Base-by-base conservation (phyloP, 306 rosid species). In the Castanea crenata region DNA sequence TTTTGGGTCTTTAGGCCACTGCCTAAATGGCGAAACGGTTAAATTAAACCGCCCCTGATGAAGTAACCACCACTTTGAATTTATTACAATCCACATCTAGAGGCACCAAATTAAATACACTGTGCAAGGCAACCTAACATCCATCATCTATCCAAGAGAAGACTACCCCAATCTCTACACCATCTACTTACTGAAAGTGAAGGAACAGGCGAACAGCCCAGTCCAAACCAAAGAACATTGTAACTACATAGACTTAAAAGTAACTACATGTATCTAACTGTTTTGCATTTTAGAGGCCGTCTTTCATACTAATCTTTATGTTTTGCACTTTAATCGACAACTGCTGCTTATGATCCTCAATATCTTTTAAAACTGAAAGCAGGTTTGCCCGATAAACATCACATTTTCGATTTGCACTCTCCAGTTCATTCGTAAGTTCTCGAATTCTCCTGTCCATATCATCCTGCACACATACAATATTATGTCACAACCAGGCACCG, bases 291-390 rank as follows among this genome's bases (percentile, higher is more conserved):
- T 87, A 93, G 70, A 90, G 78, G 83, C 92, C 89, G 55, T 96
- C 98, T 85, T 90, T 96, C 94, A 96, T 81, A 89, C 96, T 86
- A 79, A 96, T 91, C 91, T 96, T 96, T 83, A 93, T 89, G 86
- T 89, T 96, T 84, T 96, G 94, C 88, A 93, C 98, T 85, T 93
- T 93, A 80, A 96, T 86, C 63, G 98, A 91, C 86, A 96, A 80
- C 80, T 93, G 96, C 76, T 88, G 87, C 86, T 96, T 96, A 83
- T 93, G 98, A 86, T 93, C 99, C 83, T 96, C 99, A 67, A 96
- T 91, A 82, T 96, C 97, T 90, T 96, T 96, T 86, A 96, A 87
- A 88, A 91, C 91, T 1, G 98, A 93, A 76, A 93, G 92, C 84
- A 96, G 86, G 83, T 96, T 96, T 81, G 98, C 91, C 79, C 99